Base-by-base conservation (phyloP, 306 rosid genomes). In the Castanea sativa region DNA sequence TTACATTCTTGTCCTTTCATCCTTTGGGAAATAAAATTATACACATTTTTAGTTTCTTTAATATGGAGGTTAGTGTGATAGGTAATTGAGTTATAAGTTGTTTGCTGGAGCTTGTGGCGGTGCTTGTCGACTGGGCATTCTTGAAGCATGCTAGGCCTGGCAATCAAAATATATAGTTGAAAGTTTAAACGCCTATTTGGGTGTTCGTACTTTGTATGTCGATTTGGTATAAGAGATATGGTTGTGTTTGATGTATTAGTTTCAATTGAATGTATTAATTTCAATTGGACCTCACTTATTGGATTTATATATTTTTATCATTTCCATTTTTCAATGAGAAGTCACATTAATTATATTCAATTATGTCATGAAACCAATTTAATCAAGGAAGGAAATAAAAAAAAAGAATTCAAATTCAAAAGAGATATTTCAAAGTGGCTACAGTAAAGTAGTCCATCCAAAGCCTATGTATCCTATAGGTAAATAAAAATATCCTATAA, bases 81-180 rank as follows among this genome's bases (percentile, higher is more conserved):
- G 52, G 25, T 18, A 52, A 38, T 33, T 38, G 51, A n/a, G 33
- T 58, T 3, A 32, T 16, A 43, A 10, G 6, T 5, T 13, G 4
- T 4, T 29, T 74, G 76, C 79, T 57, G 29, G 56, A 43, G 79
- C 61, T 64, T 68, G 79, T 2, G 79, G 79, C 56, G 43, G 18
- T 74, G 61, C 23, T 7, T 27, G 41, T 61, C 77, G 60, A 71
- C 20, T 78, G 71, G 55, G 61, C 38, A 58, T 71, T 51, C 59
- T 20, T 71, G 2, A 25, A 71, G 82, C 11, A 38, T 7, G 45
- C 82, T 55, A 59, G 76, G 77, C 61, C 77, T 16, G 29, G 77
- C 71, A 59, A 55, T 4, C 25, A 6, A 2, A 33, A 25, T 59
- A 33, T 49, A 33, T 2, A 5, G 27, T 65, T 19, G 20, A 65